A percentile compares a stretch with the other conserved stretches of the same genome.
phyloP scores from a whole-genome alignment of 495 filamentous ascomycete species.

The Penicillium canescens region DNA sequence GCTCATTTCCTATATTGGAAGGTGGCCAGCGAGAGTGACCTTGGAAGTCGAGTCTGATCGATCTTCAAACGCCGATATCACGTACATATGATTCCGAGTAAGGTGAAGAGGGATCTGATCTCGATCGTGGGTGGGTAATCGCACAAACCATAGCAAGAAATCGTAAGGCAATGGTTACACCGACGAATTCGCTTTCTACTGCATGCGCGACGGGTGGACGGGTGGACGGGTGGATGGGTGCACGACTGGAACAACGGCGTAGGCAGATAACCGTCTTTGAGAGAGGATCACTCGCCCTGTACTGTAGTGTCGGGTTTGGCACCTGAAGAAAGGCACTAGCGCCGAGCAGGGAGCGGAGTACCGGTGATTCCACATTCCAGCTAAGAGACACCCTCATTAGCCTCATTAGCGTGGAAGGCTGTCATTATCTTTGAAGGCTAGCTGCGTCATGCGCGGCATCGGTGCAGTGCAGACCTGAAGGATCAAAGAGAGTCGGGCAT shows the following conservation, averaged over 20 bases:
- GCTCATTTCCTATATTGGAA: neutral
- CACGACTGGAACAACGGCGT: no score
- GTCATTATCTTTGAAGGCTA: neutral
- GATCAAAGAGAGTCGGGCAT: neutral
- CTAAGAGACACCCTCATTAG: neutral
- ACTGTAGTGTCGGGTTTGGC: neutral
- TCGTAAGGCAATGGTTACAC: no score
- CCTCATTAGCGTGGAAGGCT: neutral
- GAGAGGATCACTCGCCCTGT: neutral
- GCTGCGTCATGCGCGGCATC: slow-evolving; percentile 24
- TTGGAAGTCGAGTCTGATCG: no score
- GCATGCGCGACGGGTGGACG: no score
- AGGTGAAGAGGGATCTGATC: no score
- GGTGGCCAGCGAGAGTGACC: no score
- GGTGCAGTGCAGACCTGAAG: neutral
- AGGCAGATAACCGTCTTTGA: neutral
- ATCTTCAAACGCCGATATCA: no score
- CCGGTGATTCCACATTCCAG: neutral
- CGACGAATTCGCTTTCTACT: no score
- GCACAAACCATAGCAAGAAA: no score
- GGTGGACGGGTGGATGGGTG: no score
- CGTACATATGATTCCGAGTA: no score
- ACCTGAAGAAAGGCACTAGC: neutral
- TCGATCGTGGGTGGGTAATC: no score
- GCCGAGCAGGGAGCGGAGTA: neutral